phyloP scores from a whole-genome alignment of 345 rosid species.

The Cardamine resedifolia region DNA sequence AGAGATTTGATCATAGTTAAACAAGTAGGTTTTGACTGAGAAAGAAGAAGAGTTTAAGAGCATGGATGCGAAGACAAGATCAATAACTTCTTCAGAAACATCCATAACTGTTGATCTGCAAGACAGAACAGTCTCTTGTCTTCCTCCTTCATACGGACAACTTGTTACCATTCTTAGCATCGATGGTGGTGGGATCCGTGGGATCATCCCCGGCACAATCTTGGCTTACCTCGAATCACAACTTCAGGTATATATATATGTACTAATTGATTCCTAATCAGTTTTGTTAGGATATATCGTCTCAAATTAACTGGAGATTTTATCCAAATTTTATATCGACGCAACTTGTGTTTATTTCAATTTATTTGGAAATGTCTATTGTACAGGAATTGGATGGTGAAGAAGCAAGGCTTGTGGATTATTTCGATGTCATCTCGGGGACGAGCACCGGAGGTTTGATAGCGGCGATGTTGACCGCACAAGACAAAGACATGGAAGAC shows the following conservation, averaged over 20 bases:
- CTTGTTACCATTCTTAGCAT: slow-evolving; percentile 63
- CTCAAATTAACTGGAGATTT: not conserved
- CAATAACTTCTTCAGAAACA: not conserved
- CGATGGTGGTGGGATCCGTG: slow-evolving; percentile 77
- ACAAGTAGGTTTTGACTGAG: too few species aligned
- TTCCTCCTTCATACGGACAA: slow-evolving; percentile 51
- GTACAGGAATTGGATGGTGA: slow-evolving; percentile 64
- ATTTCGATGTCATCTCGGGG: slow-evolving; percentile 74
- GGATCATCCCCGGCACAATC: slow-evolving; percentile 60
- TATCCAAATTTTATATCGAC: not conserved
- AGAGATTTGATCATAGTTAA: not conserved
- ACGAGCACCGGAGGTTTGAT: slow-evolving; percentile 79
- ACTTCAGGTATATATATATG: slow-evolving; percentile 78
- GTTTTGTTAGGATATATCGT: not conserved
- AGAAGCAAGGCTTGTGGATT: slow-evolving; percentile 69
- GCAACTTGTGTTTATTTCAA: too few species aligned
- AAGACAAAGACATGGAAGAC: slow-evolving; percentile 24
- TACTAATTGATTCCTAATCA: not conserved
- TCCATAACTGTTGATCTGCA: not conserved
- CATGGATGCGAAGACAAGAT: slow-evolving; percentile 14
- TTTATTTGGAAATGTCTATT: not conserved
- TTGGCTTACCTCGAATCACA: slow-evolving; percentile 59
- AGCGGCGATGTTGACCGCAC: slow-evolving; percentile 59
- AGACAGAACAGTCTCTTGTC: slow-evolving; percentile 19
- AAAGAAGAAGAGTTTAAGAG: not conserved